These are phyloP conservation scores for Nakazawaea laoshanensis DNA, from an alignment of 805 yeast genomes.

Conservation along the genomic window DNA sequence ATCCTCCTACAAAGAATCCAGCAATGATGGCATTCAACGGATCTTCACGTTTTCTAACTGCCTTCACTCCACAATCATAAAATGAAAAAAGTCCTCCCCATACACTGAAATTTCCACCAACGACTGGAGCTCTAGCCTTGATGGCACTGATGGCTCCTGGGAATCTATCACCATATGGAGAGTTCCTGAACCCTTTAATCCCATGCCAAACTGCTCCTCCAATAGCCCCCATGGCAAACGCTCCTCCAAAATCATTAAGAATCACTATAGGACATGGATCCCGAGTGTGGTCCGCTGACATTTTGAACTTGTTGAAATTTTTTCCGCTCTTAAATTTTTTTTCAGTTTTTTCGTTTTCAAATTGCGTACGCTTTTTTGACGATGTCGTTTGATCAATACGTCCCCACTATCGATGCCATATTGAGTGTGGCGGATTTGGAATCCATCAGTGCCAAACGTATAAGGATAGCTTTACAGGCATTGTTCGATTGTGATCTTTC, in stretches of 20 bases:
- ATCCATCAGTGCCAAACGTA: slow-evolving; percentile 60
- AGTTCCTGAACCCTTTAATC: slow-evolving; percentile 95
- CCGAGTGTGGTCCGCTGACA: slow-evolving; percentile 85
- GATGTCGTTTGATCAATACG: slow-evolving; percentile 28
- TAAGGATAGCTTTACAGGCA: slow-evolving; percentile 66
- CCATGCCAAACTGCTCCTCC: slow-evolving; percentile 99
- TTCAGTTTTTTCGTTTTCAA: background rate
- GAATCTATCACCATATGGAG: slow-evolving; percentile 94
- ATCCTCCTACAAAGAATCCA: slow-evolving; percentile 97
- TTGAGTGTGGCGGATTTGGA: slow-evolving; percentile 63
- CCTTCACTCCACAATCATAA: slow-evolving; percentile 92
- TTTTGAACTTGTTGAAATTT: background rate
- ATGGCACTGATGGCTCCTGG: slow-evolving; percentile 84
- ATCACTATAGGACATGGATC: slow-evolving; percentile 99
- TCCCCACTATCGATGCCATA: slow-evolving; percentile 68
- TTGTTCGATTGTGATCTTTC: slow-evolving; percentile 49
- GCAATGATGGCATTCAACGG: slow-evolving; percentile 98
- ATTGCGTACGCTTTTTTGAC: too few species aligned
- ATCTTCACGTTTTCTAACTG: slow-evolving; percentile 94
- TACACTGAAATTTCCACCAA: slow-evolving; percentile 98
- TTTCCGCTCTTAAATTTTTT: background rate
- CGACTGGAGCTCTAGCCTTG: slow-evolving; percentile 95
- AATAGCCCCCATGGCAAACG: slow-evolving; percentile 95
- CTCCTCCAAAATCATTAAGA: slow-evolving; percentile 96
- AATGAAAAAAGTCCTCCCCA: slow-evolving; percentile 99